These are phyloP conservation scores for Kluyveromyces nonfermentans DNA, from an alignment of 805 yeast genomes.

Conservation along the genomic window DNA sequence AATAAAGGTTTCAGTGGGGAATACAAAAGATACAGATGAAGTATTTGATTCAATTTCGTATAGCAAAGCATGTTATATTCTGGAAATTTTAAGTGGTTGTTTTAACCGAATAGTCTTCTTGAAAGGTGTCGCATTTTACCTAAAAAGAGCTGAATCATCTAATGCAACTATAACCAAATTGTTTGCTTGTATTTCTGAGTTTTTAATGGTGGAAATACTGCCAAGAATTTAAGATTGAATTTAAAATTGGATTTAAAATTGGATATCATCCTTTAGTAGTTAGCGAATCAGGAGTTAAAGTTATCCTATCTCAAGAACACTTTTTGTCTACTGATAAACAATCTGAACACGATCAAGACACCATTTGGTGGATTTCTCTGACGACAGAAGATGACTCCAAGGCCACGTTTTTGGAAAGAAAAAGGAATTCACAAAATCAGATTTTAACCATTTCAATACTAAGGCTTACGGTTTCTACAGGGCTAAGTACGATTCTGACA, in stretches of 20 bases:
- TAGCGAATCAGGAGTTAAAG: constrained; percentile 23
- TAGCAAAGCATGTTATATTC: constrained; percentile 69
- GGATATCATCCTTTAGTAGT: constrained; percentile 68
- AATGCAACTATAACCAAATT: constrained; percentile 70
- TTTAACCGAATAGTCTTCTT: constrained; percentile 62
- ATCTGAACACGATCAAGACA: neutral
- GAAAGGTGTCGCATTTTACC: constrained; percentile 62
- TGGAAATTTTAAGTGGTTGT: constrained; percentile 65
- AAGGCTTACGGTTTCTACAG: constrained; percentile 45
- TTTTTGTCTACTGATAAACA: neutral
- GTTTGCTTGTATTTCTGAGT: constrained; percentile 59
- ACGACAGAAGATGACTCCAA: constrained; percentile 11
- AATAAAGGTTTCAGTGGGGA: constrained; percentile 69
- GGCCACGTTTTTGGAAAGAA: neutral
- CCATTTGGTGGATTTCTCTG: constrained; percentile 50
- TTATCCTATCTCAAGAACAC: constrained; percentile 25
- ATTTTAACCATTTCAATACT: constrained; percentile 36
- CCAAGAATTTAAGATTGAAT: constrained; percentile 65
- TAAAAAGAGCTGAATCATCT: constrained; percentile 50
- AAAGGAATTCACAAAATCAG: neutral
- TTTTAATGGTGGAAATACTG: constrained; percentile 51
- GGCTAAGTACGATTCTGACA: constrained; percentile 39
- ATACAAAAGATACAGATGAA: constrained; percentile 73
- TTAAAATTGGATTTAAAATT: constrained; percentile 44
- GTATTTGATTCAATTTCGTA: constrained; percentile 77